These are phyloP conservation scores for Trichomonas tenax DNA, from an alignment of 208 protist species.

Conservation along the genomic window DNA sequence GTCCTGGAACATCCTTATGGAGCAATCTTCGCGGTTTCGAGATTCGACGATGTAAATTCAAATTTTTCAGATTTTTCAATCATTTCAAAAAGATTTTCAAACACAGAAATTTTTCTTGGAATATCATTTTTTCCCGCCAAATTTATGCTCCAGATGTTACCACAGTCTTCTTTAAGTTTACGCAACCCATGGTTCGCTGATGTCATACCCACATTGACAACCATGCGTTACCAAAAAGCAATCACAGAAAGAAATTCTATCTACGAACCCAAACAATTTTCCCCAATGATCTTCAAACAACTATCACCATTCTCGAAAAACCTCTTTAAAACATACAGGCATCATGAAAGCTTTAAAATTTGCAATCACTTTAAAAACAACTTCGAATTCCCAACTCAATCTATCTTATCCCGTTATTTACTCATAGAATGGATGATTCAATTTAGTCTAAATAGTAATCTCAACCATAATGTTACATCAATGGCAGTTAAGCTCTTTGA, in stretches of 20 bases:
- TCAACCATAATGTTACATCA: background rate
- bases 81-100: background rate
- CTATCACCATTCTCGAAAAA: background rate
- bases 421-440: background rate
- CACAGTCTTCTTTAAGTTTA: background rate
- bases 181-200: background rate
- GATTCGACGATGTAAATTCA: background rate
- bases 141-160: background rate
- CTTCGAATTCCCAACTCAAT: background rate
- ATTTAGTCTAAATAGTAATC: background rate
- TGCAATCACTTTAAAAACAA: background rate
- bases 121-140: background rate
- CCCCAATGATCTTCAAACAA: background rate
- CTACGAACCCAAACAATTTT: background rate
- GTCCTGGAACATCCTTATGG: too few species aligned
- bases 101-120: background rate
- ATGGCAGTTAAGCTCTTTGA: background rate
- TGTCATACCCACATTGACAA: background rate
- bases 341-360: background rate
- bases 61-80: background rate
- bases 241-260: background rate
- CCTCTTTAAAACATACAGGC: background rate
- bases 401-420: background rate
- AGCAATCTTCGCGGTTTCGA: background rate
- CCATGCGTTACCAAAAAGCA: background rate